These are phyloP conservation scores for Rhodosporidiobolus sp. DNA, from an alignment of 768 basidiomycete species.

Conservation along the genomic window DNA sequence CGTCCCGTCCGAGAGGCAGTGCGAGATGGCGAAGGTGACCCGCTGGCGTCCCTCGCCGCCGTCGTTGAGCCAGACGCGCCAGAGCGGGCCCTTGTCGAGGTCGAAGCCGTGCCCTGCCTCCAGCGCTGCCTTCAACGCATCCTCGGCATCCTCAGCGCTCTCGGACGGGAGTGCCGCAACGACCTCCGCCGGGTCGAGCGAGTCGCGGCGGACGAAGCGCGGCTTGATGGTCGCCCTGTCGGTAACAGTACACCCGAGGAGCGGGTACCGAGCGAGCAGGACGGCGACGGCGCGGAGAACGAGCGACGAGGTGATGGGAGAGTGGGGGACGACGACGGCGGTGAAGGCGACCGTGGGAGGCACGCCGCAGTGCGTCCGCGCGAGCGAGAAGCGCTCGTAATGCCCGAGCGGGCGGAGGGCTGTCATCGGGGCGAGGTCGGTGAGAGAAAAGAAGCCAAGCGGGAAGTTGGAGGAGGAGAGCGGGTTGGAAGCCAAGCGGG, in stretches of 20 bases:
- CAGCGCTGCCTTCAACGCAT: not conserved
- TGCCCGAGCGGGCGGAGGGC: not conserved
- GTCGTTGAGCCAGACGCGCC: conserved; percentile 6
- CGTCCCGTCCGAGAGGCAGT: conserved; percentile 21
- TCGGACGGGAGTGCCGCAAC: not conserved
- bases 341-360: conserved; percentile 26
- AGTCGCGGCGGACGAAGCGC: not conserved
- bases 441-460: not conserved
- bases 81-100: conserved; percentile 6
- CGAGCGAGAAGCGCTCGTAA: conserved; percentile 12
- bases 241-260: not conserved
- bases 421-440: not conserved
- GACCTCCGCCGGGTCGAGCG: not conserved
- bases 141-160: too few relatives aligned
- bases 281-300: not conserved
- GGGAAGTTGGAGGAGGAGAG: not conserved
- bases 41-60: not conserved
- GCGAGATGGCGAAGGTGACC: conserved; percentile 3
- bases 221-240: not conserved
- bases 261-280: conserved; percentile 8
- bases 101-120: not conserved
- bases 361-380: not conserved
- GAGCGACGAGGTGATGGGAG: not conserved
- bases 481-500: not conserved
- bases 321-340: not conserved